These are phyloP conservation scores for Albifimbria verrucaria DNA, from an alignment of 2,329 filamentous ascomycete species.

Conservation along the genomic window DNA sequence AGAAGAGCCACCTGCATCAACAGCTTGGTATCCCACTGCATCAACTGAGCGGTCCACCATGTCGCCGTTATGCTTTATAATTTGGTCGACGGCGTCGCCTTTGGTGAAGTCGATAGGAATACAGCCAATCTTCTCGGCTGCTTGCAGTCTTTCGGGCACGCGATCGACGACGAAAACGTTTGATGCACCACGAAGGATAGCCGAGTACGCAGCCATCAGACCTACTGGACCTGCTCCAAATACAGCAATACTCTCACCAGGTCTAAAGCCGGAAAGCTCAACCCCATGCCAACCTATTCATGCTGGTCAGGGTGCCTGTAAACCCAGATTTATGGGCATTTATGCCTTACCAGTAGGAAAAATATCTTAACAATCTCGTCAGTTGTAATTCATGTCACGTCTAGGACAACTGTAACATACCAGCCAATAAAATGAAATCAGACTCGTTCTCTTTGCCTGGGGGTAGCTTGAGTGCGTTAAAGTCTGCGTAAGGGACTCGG, in stretches of 20 bases:
- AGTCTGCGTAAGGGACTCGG: conserved; percentile 63
- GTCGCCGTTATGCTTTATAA: conserved; percentile 54
- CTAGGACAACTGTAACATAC: conserved; percentile 31
- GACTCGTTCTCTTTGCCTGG: conserved; percentile 58
- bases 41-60: conserved; percentile 65
- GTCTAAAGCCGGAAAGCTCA: conserved; percentile 53
- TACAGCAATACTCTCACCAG: conserved; percentile 61
- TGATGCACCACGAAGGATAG: conserved; percentile 56
- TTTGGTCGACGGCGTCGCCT: conserved; percentile 57
- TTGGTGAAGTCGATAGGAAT: conserved; percentile 59
- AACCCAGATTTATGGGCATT: neutral
- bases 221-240: conserved; percentile 65
- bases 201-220: conserved; percentile 64
- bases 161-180: conserved; percentile 62
- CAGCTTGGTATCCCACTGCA: conserved; percentile 64
- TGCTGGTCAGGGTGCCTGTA: neutral
- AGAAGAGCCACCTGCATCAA: conserved; percentile 49
- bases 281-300: conserved; percentile 52
- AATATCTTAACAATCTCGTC: conserved; percentile 19
- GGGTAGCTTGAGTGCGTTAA: conserved; percentile 61
- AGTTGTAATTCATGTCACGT: conserved; percentile 17
- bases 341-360: conserved; percentile 25
- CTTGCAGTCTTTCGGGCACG: conserved; percentile 55
- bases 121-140: conserved; percentile 60
- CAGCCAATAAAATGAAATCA: conserved; percentile 52